A percentile compares a stretch with the other conserved stretches of the same genome.
Evolutionary conservation across 1,284 basidiomycete genomes (phyloP).

Genomic region (Volvariella surrecta): DNA sequence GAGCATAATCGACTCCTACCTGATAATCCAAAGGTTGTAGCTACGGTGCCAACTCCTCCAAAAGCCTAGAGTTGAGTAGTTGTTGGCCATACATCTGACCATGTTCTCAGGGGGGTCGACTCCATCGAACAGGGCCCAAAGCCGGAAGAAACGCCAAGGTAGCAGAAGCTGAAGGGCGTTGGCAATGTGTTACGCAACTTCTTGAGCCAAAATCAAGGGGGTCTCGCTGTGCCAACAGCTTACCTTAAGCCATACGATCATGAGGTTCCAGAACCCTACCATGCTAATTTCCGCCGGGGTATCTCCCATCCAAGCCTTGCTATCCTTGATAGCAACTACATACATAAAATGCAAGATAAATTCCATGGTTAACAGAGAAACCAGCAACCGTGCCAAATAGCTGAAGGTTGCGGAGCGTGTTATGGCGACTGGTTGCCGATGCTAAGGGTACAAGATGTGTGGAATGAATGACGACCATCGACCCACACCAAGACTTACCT

Average conservation of each 20-base stretch:
- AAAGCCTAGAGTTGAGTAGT: slow-evolving; percentile 90
- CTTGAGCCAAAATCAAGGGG: not conserved
- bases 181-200: not conserved
- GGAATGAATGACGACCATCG: not conserved
- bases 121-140: slow-evolving; percentile 89
- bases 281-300: slow-evolving; percentile 80
- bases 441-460: slow-evolving; percentile 25
- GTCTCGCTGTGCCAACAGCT: slow-evolving; percentile 10
- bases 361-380: slow-evolving; percentile 83
- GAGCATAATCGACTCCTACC: slow-evolving; percentile 35
- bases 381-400: slow-evolving; percentile 71
- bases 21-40: slow-evolving; percentile 94
- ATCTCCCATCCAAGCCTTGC: slow-evolving; percentile 66
- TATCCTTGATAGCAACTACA: slow-evolving; percentile 94
- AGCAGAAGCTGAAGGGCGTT: slow-evolving; percentile 67
- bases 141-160: slow-evolving; percentile 95
- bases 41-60: slow-evolving; percentile 97
- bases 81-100: slow-evolving; percentile 98
- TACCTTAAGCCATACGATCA: slow-evolving; percentile 96
- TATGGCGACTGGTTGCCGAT: slow-evolving; percentile 42
- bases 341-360: slow-evolving; percentile 92
- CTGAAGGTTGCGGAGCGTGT: slow-evolving; percentile 24
- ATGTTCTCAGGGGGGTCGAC: slow-evolving; percentile 97
- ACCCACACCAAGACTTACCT: slow-evolving; percentile 42
- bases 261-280: slow-evolving; percentile 97